Evolutionary conservation across 768 basidiomycete species (phyloP), one percentile per base, ranked within the genome.

Genomic region (Rickenella mellea): DNA sequence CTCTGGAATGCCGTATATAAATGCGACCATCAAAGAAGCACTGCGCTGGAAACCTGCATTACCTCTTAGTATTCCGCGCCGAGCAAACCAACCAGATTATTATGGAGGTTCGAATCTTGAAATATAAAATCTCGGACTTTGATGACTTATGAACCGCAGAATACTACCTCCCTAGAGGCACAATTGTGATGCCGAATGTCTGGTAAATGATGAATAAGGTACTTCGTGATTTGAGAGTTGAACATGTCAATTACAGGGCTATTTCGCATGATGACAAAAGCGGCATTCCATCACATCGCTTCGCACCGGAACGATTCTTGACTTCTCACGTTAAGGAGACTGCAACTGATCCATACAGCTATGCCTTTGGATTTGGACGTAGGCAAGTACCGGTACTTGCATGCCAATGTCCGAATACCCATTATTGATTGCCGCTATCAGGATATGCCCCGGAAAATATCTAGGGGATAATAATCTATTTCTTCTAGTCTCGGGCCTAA

Each of bases 1-100:
- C 2, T 27, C 25, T 14, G 12, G 39, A 28, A 47, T 56, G 5
- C 50, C 55, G 2, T 56, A 55, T 28, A 35, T 56, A 9, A 31
- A 45, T 1, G 51, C 48, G 3, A 25, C 54, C 5, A 15, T 50
- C 33, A 35, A 43, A 29, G 55, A 56, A 40, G 46, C 48, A 3
- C 7, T 48, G 24, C 40, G 55, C 12, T 56, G 52, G 52, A 32
- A 43, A 22, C 51, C 53, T 4, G 46, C 41, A 3, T 39, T 44
- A 3, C 49, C 51, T 4, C 27, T 33, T 10, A 30, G 17, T 35
- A 3, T 49, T 28, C 27, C 40, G 14, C 28, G 26, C 12, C 11
- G 28, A 6, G 11, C 25, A 7, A 45, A 7, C 10, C 6, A 39
- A 19, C 32, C 43, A 17, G 26, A 14, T 15, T n/a, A n/a, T n/a